These are phyloP conservation scores for Eucalyptus guilfoylei DNA, from an alignment of 345 rosid genomes.

Conservation along the genomic window DNA sequence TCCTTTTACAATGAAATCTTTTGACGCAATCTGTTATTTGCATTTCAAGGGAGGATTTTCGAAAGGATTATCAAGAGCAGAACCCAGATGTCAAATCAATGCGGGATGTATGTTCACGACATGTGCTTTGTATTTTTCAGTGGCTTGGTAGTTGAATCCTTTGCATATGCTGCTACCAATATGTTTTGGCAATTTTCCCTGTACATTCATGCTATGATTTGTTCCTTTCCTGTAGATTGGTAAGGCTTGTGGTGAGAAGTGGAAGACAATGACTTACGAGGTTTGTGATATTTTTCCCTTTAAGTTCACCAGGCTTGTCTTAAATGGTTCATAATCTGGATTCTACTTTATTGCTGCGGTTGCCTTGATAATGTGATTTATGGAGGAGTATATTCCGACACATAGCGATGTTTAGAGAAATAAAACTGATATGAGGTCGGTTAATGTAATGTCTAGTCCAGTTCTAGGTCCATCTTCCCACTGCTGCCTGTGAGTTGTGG, in stretches of 20 bases:
- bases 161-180: neutral
- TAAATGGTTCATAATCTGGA: neutral
- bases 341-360: neutral
- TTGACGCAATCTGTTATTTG: neutral
- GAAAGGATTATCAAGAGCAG: slow-evolving; percentile 78
- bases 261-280: slow-evolving; percentile 86
- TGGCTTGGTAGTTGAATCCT: neutral
- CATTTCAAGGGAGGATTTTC: slow-evolving; percentile 62
- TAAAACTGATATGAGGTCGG: neutral
- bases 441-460: neutral
- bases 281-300: slow-evolving; percentile 17
- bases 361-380: neutral
- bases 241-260: slow-evolving; percentile 93
- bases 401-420: neutral
- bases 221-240: slow-evolving; percentile 46
- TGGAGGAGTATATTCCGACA: neutral
- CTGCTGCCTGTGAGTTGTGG: neutral
- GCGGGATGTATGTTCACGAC: slow-evolving; percentile 57
- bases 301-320: neutral
- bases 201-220: neutral
- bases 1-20: neutral
- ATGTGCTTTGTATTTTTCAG: neutral
- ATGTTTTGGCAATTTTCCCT: neutral
- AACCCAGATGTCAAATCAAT: slow-evolving; percentile 83
- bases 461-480: neutral